phyloP scores from a whole-genome alignment of 345 rosid genomes.

The Eucalyptus polyanthemos region DNA sequence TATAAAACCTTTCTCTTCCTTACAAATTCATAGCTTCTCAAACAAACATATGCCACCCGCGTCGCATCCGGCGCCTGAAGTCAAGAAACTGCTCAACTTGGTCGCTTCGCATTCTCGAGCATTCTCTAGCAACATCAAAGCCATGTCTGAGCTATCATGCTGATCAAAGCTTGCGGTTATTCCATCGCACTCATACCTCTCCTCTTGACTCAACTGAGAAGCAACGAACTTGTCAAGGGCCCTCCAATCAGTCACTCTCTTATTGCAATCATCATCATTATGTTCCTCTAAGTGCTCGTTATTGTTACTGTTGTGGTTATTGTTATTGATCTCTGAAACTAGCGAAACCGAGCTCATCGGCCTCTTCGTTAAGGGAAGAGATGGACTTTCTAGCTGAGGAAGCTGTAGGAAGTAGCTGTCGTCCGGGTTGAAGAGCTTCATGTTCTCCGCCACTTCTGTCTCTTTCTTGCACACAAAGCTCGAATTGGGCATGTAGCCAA shows the following conservation, averaged over 20 bases:
- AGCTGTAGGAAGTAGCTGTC: conserved; percentile 53
- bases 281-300: conserved; percentile 6
- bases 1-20: neutral
- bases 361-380: conserved; percentile 46
- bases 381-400: conserved; percentile 90
- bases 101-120: conserved; percentile 6
- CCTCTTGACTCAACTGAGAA: conserved; percentile 83
- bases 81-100: neutral
- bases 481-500: conserved; percentile 16
- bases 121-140: conserved; percentile 23
- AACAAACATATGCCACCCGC: neutral
- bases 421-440: conserved; percentile 26
- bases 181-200: conserved; percentile 5
- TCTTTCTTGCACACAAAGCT: conserved; percentile 70
- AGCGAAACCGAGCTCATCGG: conserved; percentile 13
- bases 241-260: conserved; percentile 75
- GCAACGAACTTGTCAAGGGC: conserved; percentile 84
- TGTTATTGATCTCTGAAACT: neutral
- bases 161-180: conserved; percentile 11
- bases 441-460: conserved; percentile 41
- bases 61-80: neutral
- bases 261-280: conserved; percentile 2
- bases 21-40: neutral
- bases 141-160: neutral
- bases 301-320: neutral